A percentile compares a stretch with the other conserved stretches of the same genome.
phyloP scores from a whole-genome alignment of 176 grass and related monocot species.

The Triticum monococcum region DNA sequence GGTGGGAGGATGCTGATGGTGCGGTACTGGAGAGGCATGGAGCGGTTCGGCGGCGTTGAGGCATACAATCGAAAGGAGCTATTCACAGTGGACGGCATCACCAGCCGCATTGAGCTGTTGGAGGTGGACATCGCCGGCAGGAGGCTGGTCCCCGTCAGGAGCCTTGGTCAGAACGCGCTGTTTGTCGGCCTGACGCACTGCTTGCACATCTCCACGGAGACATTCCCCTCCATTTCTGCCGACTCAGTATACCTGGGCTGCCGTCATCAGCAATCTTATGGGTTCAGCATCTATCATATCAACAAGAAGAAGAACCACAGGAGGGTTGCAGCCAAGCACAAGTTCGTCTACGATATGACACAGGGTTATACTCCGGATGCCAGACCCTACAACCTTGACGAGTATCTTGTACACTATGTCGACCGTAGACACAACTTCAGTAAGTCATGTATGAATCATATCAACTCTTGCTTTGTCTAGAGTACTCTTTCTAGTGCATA shows the following conservation, averaged over 20 bases:
- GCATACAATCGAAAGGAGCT: not conserved
- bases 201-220: not conserved
- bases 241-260: not conserved
- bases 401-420: too few species aligned
- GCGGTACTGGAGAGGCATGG: not conserved
- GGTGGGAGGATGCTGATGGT: not conserved
- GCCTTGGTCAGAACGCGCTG: not conserved
- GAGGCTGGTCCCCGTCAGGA: not conserved
- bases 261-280: not conserved
- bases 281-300: not conserved
- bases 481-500: too few species aligned
- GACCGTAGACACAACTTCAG: too few species aligned
- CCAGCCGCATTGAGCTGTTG: not conserved
- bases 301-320: not conserved
- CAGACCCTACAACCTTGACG: too few species aligned
- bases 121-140: not conserved
- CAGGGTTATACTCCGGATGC: too few species aligned
- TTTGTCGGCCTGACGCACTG: not conserved
- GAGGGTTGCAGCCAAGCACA: not conserved
- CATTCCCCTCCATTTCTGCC: not conserved
- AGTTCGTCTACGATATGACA: not conserved
- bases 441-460: too few species aligned
- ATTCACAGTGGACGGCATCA: not conserved
- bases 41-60: not conserved
- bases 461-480: too few species aligned